phyloP scores from a whole-genome alignment of 2,329 filamentous ascomycete genomes.

The Aspergillus puulaauensis region DNA sequence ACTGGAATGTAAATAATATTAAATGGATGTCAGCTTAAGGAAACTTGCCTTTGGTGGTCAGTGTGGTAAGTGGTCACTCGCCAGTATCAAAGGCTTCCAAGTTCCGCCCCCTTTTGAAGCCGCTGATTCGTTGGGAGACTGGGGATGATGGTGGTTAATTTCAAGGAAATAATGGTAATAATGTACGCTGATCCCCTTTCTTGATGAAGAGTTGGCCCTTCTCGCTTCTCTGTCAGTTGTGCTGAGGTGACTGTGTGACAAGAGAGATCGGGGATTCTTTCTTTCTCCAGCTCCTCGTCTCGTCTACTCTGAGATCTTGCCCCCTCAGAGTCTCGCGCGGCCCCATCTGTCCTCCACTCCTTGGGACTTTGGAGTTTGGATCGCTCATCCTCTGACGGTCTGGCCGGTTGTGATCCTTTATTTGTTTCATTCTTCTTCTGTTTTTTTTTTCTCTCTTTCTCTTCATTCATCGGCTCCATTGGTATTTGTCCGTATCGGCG shows the following conservation, averaged over 20 bases:
- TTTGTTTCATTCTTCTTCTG: slow-evolving; percentile 1
- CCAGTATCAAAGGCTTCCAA: not conserved
- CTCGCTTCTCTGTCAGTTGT: not conserved
- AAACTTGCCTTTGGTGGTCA: not conserved
- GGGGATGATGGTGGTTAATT: not conserved
- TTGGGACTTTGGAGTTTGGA: slow-evolving; percentile 19
- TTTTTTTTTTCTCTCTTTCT: not conserved
- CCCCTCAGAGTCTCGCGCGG: not conserved
- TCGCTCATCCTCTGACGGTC: not conserved
- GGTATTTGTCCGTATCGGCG: not conserved
- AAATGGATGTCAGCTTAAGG: too few relatives aligned
- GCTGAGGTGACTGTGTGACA: not conserved
- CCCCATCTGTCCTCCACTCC: slow-evolving; percentile 27
- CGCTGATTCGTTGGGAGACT: not conserved
- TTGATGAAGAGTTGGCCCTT: not conserved
- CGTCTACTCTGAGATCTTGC: not conserved
- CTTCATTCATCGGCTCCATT: not conserved
- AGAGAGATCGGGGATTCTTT: not conserved
- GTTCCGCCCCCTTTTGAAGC: not conserved
- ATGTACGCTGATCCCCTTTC: slow-evolving; percentile 7
- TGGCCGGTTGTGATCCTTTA: not conserved
- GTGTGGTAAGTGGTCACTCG: not conserved
- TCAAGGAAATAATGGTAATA: not conserved
- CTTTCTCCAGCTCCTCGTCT: not conserved
- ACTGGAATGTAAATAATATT: not conserved